Conservation (phyloP, 176 grass and related monocot genomes). For the Phoenix dactylifera region DNA sequence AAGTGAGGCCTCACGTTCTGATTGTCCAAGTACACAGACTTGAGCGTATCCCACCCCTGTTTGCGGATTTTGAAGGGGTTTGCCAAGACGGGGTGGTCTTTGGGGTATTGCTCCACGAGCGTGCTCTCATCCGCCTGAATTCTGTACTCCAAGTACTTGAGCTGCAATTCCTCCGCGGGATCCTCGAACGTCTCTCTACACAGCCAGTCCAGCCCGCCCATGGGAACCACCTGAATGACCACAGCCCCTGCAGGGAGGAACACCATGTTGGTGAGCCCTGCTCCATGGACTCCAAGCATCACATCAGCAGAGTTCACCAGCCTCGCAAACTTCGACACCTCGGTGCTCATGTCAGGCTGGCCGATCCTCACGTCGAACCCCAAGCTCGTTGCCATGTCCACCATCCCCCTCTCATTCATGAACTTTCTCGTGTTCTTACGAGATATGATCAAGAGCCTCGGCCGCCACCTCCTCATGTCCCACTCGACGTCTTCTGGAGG, state of each 20-base stretch:
- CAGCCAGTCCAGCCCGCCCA: slow-evolving; percentile 74
- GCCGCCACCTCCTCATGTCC: slow-evolving; percentile 2
- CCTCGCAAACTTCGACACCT: slow-evolving; percentile 56
- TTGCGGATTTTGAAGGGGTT: slow-evolving; percentile 3
- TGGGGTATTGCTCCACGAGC: slow-evolving; percentile 48
- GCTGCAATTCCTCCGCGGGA: slow-evolving; percentile 58
- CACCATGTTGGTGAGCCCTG: slow-evolving; percentile 76
- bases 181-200: slow-evolving; percentile 53
- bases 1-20: slow-evolving; percentile 71
- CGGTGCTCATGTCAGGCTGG: slow-evolving; percentile 57
- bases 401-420: slow-evolving; percentile 44
- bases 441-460: slow-evolving; percentile 77
- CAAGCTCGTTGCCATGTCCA: slow-evolving; percentile 30
- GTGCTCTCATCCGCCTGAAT: slow-evolving; percentile 75
- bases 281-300: slow-evolving; percentile 82
- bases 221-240: slow-evolving; percentile 59
- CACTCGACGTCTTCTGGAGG: too few relatives aligned
- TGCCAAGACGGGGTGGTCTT: slow-evolving; percentile 53
- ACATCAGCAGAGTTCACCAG: slow-evolving; percentile 70
- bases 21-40: slow-evolving; percentile 61
- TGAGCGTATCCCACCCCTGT: neutral
- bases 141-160: slow-evolving; percentile 67
- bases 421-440: slow-evolving; percentile 56
- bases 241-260: slow-evolving; percentile 64
- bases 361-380: slow-evolving; percentile 90